Percentiles rank a stretch among this genome's conserved stretches.
phyloP scores from a whole-genome alignment of 768 basidiomycete genomes.

The Tulasnella sp. region DNA sequence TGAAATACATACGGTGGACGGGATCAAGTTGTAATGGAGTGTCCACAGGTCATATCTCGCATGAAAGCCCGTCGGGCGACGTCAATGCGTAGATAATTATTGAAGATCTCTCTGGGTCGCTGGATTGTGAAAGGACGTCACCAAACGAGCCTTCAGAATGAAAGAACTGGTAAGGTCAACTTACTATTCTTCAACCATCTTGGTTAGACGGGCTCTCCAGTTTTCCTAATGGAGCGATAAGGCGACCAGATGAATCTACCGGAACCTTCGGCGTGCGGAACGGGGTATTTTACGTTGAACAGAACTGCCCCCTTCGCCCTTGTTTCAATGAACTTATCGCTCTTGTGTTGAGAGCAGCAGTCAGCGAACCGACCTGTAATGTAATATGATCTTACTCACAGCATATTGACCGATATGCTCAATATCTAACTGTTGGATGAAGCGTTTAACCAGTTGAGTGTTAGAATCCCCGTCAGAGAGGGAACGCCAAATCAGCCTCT shows the following conservation, averaged over 20 bases:
- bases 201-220: background rate
- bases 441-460: background rate
- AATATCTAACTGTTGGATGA: background rate
- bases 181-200: conserved; percentile 4
- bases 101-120: too few species aligned
- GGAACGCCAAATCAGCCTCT: conserved; percentile 1
- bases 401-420: conserved; percentile 5
- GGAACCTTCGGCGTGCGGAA: background rate
- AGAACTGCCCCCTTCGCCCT: background rate
- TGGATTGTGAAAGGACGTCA: too few species aligned
- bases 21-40: too few species aligned
- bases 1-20: background rate
- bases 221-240: background rate
- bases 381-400: background rate
- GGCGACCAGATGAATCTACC: background rate
- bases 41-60: too few species aligned
- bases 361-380: background rate
- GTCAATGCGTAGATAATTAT: too few species aligned
- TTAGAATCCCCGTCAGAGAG: background rate
- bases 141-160: too few species aligned
- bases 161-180: background rate
- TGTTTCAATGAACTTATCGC: background rate
- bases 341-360: background rate
- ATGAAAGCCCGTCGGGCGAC: too few species aligned
- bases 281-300: conserved; percentile 14